phyloP scores from a whole-genome alignment of 768 basidiomycete genomes.

The Amanita molliuscula region DNA sequence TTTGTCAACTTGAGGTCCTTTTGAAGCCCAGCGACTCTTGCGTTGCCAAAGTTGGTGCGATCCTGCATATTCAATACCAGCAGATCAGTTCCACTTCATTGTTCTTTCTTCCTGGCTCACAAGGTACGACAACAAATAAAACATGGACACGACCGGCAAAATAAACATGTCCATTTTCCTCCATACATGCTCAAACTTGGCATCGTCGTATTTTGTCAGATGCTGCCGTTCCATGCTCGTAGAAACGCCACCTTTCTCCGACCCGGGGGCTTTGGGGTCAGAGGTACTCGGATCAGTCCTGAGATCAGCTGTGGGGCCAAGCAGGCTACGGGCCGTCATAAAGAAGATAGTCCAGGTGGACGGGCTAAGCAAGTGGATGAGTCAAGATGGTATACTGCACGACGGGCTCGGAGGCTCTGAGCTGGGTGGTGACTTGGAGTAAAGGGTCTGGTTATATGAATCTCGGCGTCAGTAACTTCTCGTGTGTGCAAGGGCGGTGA shows the following conservation, averaged over 20 bases:
- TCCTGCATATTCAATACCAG: slow-evolving; percentile 20
- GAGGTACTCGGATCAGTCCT: too few species aligned
- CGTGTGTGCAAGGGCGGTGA: too few species aligned
- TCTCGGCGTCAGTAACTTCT: too few species aligned
- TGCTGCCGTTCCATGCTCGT: neutral
- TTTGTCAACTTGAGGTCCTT: slow-evolving; percentile 39
- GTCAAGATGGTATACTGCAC: too few species aligned
- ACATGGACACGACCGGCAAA: slow-evolving; percentile 37
- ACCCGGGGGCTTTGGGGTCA: neutral
- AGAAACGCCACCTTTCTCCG: neutral
- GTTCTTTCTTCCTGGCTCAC: slow-evolving; percentile 18
- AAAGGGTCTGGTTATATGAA: too few species aligned
- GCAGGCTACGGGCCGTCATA: too few species aligned
- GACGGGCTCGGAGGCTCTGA: too few species aligned
- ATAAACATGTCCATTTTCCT: slow-evolving; percentile 38
- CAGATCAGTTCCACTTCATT: neutral
- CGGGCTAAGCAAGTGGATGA: too few species aligned
- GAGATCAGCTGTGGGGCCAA: too few species aligned
- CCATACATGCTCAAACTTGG: slow-evolving; percentile 29
- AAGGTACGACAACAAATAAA: slow-evolving; percentile 43
- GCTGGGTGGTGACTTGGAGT: too few species aligned
- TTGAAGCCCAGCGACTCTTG: slow-evolving; percentile 52
- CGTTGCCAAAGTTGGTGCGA: slow-evolving; percentile 48
- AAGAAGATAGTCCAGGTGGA: too few species aligned
- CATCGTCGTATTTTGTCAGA: slow-evolving; percentile 11